These are phyloP conservation scores for Fagus crenata DNA, from an alignment of 306 rosid species.

Conservation along the genomic window DNA sequence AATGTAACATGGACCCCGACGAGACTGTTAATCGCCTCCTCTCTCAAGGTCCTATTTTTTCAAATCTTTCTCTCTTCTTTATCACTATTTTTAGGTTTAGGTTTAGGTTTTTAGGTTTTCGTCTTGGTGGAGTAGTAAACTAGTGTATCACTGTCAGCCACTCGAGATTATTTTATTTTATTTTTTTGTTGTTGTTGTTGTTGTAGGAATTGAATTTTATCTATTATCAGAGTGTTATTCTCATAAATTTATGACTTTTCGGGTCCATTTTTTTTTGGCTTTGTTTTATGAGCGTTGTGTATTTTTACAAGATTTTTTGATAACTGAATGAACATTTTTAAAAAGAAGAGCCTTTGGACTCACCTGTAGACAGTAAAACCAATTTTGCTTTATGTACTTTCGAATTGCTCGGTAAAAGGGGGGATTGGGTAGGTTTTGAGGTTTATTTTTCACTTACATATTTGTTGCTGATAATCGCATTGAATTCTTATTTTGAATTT, in stretches of 20 bases:
- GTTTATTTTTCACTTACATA: slow-evolving; percentile 6
- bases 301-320: background rate
- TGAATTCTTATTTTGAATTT: slow-evolving; percentile 36
- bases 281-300: background rate
- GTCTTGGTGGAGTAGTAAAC: too few species aligned
- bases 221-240: too few species aligned
- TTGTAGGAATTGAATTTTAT: too few species aligned
- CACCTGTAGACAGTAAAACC: too few species aligned
- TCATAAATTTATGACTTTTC: background rate
- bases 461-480: background rate
- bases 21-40: slow-evolving; percentile 98
- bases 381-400: too few species aligned
- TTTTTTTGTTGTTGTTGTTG: too few species aligned
- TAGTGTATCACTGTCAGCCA: too few species aligned
- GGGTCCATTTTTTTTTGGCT: background rate
- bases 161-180: too few species aligned
- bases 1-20: slow-evolving; percentile 99
- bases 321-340: too few species aligned
- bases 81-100: too few species aligned
- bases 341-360: too few species aligned
- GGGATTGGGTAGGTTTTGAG: background rate
- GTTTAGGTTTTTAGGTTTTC: too few species aligned
- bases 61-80: background rate
- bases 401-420: background rate
- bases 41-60: slow-evolving; percentile 66